Percentiles rank a stretch among this genome's conserved stretches.
These are phyloP conservation scores for Colletotrichum sp. DNA, from an alignment of 2,329 filamentous ascomycete species.

Conservation along the genomic window DNA sequence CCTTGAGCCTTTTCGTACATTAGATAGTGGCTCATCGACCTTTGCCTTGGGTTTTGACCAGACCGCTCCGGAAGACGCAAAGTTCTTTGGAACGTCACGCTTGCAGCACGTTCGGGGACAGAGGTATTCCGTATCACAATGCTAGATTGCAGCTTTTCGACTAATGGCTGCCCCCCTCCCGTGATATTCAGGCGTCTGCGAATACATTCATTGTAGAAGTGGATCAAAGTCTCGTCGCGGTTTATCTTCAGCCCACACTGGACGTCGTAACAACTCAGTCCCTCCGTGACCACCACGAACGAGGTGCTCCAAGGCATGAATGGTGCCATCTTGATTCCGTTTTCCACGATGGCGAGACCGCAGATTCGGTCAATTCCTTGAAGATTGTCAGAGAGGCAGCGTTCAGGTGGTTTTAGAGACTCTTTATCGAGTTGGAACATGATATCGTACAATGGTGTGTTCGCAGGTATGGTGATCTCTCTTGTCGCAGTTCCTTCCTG, in stretches of 20 bases:
- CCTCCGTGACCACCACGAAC: not conserved
- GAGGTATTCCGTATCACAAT: not conserved
- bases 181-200: not conserved
- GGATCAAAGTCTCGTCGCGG: not conserved
- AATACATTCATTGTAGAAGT: not conserved
- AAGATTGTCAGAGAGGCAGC: not conserved
- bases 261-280: not conserved
- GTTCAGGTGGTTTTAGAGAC: not conserved
- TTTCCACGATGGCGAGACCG: not conserved
- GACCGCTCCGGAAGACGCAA: not conserved
- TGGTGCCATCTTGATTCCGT: not conserved
- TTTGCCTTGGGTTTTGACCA: not conserved
- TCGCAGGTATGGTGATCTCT: not conserved
- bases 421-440: not conserved
- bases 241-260: not conserved
- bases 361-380: not conserved
- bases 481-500: not conserved
- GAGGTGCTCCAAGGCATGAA: not conserved
- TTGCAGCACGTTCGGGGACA: not conserved
- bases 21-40: not conserved
- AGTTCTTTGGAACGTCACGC: not conserved
- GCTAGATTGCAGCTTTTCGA: not conserved
- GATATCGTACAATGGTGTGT: not conserved
- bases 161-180: not conserved
- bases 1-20: not conserved